Evolutionary conservation across 257 asterid genomes (phyloP), one percentile per base, ranked within the genome.

Genomic region (Osmanthus fragrans): DNA sequence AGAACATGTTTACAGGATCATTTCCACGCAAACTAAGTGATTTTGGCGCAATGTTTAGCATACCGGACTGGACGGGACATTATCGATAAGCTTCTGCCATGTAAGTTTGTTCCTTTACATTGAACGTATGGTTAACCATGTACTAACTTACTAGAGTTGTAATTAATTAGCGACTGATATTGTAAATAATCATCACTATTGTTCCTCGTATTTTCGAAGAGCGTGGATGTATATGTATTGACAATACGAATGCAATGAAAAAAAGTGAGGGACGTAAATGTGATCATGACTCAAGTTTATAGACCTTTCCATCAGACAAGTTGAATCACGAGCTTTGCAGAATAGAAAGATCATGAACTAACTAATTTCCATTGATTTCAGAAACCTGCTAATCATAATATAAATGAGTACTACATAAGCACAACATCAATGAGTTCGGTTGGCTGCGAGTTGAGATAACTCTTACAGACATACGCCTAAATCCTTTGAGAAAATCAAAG

Each of bases 391-490:
- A 75, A 78, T 76, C 75, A 71, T 73, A 69, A 73, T 76, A 73
- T 73, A 72, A 74, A 79, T 16, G 33, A 74, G 71, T 69, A 32
- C 58, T 79, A 65, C 80, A 79, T 10, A 68, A 47, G 72, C 76
- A 75, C 80, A 76, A 54, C 77, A 49, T 19, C 66, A 79, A 75
- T 47, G 18, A 79, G 77, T 72, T 39, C 34, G 49, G 77, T 58
- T 42, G 29, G 7, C 27, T n/a, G 77, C 73, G 74, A 82, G 89
- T 85, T 72, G 36, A 77, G 77, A 15, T 66, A 73, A 85, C 85
- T 78, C 51, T 23, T 73, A 23, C 49, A n/a, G 23, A 73, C 40
- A 45, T 39, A 39, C 73, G 25, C 58, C 80, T 80, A 70, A 40
- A 45, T 30, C 29, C 69, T 66, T 64, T 1, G 30, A 25, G 60